Evolutionary conservation across 2,329 filamentous ascomycete species (phyloP).

Genomic region (Botrytis paeoniae): DNA sequence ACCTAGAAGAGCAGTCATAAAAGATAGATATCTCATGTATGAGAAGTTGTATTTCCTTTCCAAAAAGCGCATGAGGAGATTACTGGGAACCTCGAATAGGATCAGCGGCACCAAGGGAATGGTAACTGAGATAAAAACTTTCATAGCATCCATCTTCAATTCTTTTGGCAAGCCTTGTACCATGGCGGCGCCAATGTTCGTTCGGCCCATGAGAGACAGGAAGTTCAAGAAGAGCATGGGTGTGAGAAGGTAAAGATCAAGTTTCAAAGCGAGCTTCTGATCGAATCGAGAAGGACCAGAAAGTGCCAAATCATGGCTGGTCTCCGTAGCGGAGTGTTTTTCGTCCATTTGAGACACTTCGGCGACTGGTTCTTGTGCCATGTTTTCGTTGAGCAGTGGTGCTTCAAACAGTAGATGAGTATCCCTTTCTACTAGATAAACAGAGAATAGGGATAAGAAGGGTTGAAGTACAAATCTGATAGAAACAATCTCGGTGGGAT

Average conservation of each 20-base stretch:
- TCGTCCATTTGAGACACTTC: constrained; percentile 4
- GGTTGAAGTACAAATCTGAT: background rate
- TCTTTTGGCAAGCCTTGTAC: constrained; percentile 31
- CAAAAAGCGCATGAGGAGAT: constrained; percentile 39
- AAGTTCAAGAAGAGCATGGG: constrained; percentile 37
- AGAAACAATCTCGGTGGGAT: background rate
- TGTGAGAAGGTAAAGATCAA: constrained; percentile 26
- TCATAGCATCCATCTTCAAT: constrained; percentile 28
- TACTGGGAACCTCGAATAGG: constrained; percentile 26
- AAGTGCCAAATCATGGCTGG: background rate
- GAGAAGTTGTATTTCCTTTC: constrained; percentile 22
- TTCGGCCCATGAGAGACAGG: constrained; percentile 22
- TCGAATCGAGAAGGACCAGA: constrained; percentile 11
- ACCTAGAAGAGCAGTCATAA: constrained; percentile 17
- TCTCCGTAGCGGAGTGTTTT: constrained; percentile 1
- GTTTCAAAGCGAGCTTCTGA: constrained; percentile 18
- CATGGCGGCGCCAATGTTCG: constrained; percentile 22
- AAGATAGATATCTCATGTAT: constrained; percentile 32
- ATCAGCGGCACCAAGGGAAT: constrained; percentile 46
- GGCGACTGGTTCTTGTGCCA: background rate
- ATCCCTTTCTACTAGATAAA: background rate
- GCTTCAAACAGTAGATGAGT: background rate
- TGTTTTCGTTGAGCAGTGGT: background rate
- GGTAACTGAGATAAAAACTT: constrained; percentile 37
- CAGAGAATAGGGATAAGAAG: background rate